These are phyloP conservation scores for Hypoxylon sp. DNA, from an alignment of 2,329 filamentous ascomycete species.

Conservation along the genomic window DNA sequence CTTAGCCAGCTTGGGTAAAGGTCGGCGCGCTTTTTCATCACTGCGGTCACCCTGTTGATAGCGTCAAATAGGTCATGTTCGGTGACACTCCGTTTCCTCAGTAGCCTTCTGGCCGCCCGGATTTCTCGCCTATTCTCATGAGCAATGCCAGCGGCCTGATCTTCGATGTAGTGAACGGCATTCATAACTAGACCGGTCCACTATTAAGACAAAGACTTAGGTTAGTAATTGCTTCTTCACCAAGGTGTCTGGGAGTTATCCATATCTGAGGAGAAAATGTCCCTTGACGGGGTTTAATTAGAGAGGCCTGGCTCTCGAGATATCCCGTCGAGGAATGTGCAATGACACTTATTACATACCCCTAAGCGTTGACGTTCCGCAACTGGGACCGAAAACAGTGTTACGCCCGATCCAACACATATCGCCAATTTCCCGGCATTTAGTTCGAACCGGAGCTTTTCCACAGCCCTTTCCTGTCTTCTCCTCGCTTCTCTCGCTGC, in stretches of 20 bases:
- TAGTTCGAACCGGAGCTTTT: conserved; percentile 22
- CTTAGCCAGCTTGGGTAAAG: conserved; percentile 30
- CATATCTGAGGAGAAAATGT: not conserved
- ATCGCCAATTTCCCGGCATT: conserved; percentile 30
- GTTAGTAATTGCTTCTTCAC: not conserved
- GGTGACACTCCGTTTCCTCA: not conserved
- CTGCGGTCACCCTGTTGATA: conserved; percentile 1
- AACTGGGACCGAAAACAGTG: conserved; percentile 25
- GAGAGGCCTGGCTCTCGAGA: not conserved
- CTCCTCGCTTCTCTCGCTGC: conserved; percentile 10
- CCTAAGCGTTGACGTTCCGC: conserved; percentile 30
- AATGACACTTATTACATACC: conserved; percentile 3
- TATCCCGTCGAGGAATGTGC: not conserved
- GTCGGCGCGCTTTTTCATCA: conserved; percentile 28
- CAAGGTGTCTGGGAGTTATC: not conserved
- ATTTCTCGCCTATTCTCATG: conserved; percentile 1
- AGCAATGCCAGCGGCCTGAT: conserved; percentile 21
- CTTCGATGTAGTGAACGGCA: conserved; percentile 35
- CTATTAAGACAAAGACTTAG: not conserved
- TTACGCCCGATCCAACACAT: conserved; percentile 40
- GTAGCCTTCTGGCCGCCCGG: conserved; percentile 6
- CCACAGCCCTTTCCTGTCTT: conserved; percentile 25
- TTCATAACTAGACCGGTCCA: conserved; percentile 37
- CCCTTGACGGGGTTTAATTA: not conserved
- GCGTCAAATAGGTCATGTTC: conserved; percentile 8